Evolutionary conservation across 2,329 filamentous ascomycete species (phyloP), one percentile per base, ranked within the genome.

Genomic region (Colletotrichum abscissum): DNA sequence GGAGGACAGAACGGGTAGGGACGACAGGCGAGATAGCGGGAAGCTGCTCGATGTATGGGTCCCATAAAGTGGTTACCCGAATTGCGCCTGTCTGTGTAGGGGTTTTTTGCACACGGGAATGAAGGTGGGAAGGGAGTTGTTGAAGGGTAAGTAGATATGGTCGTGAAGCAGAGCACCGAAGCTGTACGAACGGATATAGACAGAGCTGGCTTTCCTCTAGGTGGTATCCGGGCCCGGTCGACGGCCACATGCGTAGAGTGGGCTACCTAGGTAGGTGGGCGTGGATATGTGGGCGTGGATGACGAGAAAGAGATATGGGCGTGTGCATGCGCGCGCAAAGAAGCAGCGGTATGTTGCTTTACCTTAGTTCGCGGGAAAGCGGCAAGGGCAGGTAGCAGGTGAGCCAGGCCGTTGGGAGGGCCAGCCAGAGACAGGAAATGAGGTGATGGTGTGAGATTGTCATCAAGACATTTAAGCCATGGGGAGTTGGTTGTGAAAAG

Each of bases 401-500:
- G 56, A 73, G 70, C 70, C 60, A 65, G 60, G 49, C 60, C 70
- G 46, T 70, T 73, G 62, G 67, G 70, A 65, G 33, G 35, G 26
- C 42, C 19, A 49, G 60, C 49, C 33, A 55, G 55, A 55, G 67
- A 52, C 16, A 52, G 55, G 55, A 52, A 28, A 65, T 52, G 67
- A 70, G 33, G 33, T 46, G 67, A 73, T 56, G 65, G 57, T 42
- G 58, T 30, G 26, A 58, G 22, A 38, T 69, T 57, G 42, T 60
- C 56, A 60, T 73, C 67, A 55, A 70, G 60, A 73, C 70, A 70
- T 63, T 63, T 73, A 69, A 73, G 67, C 70, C 70, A 73, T 65
- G 52, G 33, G 52, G 60, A 24, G 35, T 49, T 49, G 63, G 60
- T 54, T 42, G 66, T 46, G 66, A 73, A 35, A 73, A 73, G 66